Evolutionary conservation across 345 rosid genomes (phyloP).

Genomic region (Eutrema yunnanense): DNA sequence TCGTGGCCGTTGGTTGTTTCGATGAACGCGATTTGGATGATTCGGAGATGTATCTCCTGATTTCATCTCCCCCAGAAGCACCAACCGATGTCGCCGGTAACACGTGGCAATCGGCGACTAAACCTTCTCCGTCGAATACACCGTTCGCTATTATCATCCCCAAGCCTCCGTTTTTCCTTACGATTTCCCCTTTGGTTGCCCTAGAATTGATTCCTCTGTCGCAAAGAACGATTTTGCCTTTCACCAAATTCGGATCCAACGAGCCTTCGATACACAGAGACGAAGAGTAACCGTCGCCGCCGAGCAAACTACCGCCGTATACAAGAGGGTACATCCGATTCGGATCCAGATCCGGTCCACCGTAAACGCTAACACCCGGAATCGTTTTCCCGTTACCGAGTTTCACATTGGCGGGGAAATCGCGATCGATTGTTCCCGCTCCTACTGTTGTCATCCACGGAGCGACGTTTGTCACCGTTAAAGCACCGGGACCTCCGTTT

Average conservation of each 20-base stretch:
- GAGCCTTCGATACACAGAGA: slow-evolving; percentile 84
- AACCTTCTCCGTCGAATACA: slow-evolving; percentile 80
- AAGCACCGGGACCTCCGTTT: slow-evolving; percentile 83
- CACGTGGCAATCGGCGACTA: slow-evolving; percentile 89
- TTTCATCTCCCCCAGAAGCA: slow-evolving; percentile 58
- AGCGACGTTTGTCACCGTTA: slow-evolving; percentile 76
- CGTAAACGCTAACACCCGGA: slow-evolving; percentile 63
- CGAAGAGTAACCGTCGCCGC: slow-evolving; percentile 64
- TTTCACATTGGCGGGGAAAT: slow-evolving; percentile 73
- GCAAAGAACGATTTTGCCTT: slow-evolving; percentile 73
- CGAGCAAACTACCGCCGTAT: slow-evolving; percentile 58
- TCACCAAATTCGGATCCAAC: slow-evolving; percentile 50
- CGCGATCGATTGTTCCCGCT: slow-evolving; percentile 81
- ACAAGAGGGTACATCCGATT: slow-evolving; percentile 61
- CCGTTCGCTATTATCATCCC: slow-evolving; percentile 95
- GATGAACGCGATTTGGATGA: slow-evolving; percentile 36
- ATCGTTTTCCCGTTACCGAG: slow-evolving; percentile 61
- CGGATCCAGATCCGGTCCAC: slow-evolving; percentile 52
- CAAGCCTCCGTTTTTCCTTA: slow-evolving; percentile 68
- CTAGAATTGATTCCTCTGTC: slow-evolving; percentile 87
- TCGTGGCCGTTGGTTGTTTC: slow-evolving; percentile 55
- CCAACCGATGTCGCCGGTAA: slow-evolving; percentile 80
- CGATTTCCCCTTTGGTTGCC: slow-evolving; percentile 83
- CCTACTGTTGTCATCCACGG: slow-evolving; percentile 88
- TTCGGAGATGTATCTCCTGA: slow-evolving; percentile 50